Percentiles rank a stretch among this genome's conserved stretches.
These are phyloP conservation scores for Coemansia sp. DNA, from an alignment of 192 early-diverging fungal species.

Conservation along the genomic window DNA sequence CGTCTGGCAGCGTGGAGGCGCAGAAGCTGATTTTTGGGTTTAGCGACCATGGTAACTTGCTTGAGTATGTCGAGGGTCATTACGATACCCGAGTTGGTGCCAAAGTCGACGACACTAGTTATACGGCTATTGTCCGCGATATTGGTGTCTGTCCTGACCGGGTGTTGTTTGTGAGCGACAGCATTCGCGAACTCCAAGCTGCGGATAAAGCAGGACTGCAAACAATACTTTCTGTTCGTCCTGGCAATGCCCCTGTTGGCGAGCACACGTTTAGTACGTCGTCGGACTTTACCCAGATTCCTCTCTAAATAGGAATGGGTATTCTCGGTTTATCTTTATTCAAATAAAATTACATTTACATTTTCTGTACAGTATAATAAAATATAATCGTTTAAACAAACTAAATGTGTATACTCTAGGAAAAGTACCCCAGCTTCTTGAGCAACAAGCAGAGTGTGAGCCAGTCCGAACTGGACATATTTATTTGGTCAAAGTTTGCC, in stretches of 20 bases:
- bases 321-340: not conserved
- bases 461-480: conserved; percentile 5
- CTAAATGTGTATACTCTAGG: not conserved
- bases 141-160: conserved; percentile 56
- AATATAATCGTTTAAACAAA: no score
- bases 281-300: conserved; percentile 35
- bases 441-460: not conserved
- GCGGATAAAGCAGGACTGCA: conserved; percentile 72
- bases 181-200: conserved; percentile 78
- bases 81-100: conserved; percentile 90
- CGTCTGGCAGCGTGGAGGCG: conserved; percentile 89
- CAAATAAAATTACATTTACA: not conserved
- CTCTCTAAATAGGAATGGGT: conserved; percentile 4
- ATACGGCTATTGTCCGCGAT: conserved; percentile 69
- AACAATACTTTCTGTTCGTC: conserved; percentile 67
- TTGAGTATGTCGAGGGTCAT: conserved; percentile 74
- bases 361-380: not conserved
- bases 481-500: conserved; percentile 3
- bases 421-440: conserved; percentile 6
- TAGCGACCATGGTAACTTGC: conserved; percentile 77
- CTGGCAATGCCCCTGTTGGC: conserved; percentile 62
- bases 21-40: conserved; percentile 92
- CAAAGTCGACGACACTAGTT: conserved; percentile 72
- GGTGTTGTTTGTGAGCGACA: conserved; percentile 92
- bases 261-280: conserved; percentile 2